Percentiles rank a stretch among this genome's conserved stretches.
Evolutionary conservation across 805 yeast species (phyloP).

Genomic region (Yueomyces sp.): DNA sequence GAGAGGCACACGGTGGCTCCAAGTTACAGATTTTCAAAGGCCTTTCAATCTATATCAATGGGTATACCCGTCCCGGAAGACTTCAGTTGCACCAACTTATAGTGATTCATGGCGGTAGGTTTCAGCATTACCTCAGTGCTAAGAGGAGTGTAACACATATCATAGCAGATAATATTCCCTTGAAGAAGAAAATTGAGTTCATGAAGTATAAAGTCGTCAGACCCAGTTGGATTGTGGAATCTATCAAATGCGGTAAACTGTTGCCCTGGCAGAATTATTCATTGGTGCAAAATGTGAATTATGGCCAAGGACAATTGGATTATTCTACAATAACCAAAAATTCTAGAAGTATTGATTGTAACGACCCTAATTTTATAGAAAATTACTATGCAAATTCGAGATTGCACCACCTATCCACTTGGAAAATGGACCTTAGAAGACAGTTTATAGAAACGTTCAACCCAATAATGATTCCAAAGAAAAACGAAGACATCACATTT

Average conservation of each 20-base stretch:
- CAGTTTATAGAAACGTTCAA: constrained; percentile 30
- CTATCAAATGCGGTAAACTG: constrained; percentile 34
- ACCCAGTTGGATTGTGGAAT: constrained; percentile 72
- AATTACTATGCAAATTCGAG: constrained; percentile 71
- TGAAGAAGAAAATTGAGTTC: constrained; percentile 56
- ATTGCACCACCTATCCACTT: constrained; percentile 74
- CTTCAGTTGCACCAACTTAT: constrained; percentile 57
- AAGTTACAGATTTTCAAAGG: constrained; percentile 39
- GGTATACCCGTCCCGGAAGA: constrained; percentile 75
- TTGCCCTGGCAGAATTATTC: constrained; percentile 63
- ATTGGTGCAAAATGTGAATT: constrained; percentile 34
- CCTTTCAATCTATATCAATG: constrained; percentile 71
- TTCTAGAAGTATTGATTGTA: constrained; percentile 37
- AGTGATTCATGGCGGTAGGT: constrained; percentile 68
- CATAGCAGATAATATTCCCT: constrained; percentile 66
- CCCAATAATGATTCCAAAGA: constrained; percentile 4
- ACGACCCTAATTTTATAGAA: constrained; percentile 60
- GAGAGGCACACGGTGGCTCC: constrained; percentile 8
- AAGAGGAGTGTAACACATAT: constrained; percentile 77
- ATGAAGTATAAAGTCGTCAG: constrained; percentile 58
- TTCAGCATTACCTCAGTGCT: constrained; percentile 50
- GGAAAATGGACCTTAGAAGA: constrained; percentile 66
- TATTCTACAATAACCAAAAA: neutral
- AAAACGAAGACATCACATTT: constrained; percentile 24
- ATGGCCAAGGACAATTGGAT: constrained; percentile 38